Evolutionary conservation across 371 early-diverging fungal species (phyloP).

Genomic region (Smittium culicis): DNA sequence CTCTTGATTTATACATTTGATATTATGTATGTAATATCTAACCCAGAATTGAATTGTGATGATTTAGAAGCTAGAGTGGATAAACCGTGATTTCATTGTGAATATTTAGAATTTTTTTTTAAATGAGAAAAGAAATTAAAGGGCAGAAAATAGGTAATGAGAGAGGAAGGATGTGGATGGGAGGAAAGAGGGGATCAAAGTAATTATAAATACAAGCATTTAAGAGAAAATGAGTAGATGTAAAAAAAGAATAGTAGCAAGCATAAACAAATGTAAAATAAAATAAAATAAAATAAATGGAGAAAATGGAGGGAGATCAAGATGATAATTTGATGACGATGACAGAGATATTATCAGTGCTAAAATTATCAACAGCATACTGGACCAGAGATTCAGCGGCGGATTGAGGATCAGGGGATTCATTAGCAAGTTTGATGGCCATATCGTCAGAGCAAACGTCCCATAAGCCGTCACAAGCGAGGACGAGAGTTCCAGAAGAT

Average conservation of each 20-base stretch:
- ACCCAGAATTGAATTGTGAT: too few relatives aligned
- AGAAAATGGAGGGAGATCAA: neutral
- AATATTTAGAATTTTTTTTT: too few relatives aligned
- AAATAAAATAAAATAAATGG: neutral
- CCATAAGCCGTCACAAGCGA: slow-evolving; percentile 98
- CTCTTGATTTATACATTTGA: too few relatives aligned
- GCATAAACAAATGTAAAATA: neutral
- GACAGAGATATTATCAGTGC: slow-evolving; percentile 84
- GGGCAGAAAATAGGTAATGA: too few relatives aligned
- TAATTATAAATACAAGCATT: neutral
- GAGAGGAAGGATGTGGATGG: too few relatives aligned
- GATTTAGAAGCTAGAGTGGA: too few relatives aligned
- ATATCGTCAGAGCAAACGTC: slow-evolving; percentile 95
- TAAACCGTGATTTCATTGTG: too few relatives aligned
- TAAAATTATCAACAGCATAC: slow-evolving; percentile 77
- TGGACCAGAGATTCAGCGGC: slow-evolving; percentile 72
- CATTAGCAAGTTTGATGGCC: slow-evolving; percentile 76
- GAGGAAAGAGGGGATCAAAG: neutral
- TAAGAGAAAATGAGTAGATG: neutral
- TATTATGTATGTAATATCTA: too few relatives aligned
- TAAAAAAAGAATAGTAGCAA: neutral
- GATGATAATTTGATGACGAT: slow-evolving; percentile 51
- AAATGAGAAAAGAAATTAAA: too few relatives aligned
- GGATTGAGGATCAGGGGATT: slow-evolving; percentile 54
- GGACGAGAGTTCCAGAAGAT: slow-evolving; percentile 65